Base-by-base conservation (phyloP, 345 rosid genomes). In the Diplotaxis tenuifolia region DNA sequence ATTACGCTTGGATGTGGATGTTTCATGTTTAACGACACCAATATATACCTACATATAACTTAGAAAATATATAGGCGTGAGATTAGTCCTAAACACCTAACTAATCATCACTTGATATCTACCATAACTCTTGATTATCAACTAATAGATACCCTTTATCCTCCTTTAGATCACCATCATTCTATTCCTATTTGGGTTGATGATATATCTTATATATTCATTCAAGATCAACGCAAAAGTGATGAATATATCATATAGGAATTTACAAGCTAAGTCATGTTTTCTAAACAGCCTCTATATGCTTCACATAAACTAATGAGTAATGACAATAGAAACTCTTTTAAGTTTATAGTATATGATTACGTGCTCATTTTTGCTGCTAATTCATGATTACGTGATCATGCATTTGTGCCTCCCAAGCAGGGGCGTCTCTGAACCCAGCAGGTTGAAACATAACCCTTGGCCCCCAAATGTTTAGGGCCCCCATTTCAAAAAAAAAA, bases 21-120 rank as follows among this genome's bases (percentile, higher is more conserved):
- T 52, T 61, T 25, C 31, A 72, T 64, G 50, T 52, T 61, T 25
- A n/a, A n/a, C 14, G 3, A 36, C 49, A 68, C 36, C 20, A 60
- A 74, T 40, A 75, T 28, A 53, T 45, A 54, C 57, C n/a, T 62
- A 68, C 9, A 28, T 1, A n/a, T 49, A 32, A 31, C 8, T 18
- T 40, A 28, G 45, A 68, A 27, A 38, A 38, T 15, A 49, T 23
- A 54, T 68, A 52, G 56, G 7, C 57, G 50, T 69, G 52, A 75
- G 38, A 53, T 20, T 75, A 47, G 9, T 40, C 70, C 58, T 69
- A 62, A 68, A 53, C 70, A 75, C 79, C 79, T 54, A 75, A 69
- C 54, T 62, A 62, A 65, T 75, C 28, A 68, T 73, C 58, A 42
- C 55, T 55, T 73, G 47, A 40, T n/a, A 22, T 55, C 21, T 36